Conservation (phyloP, 148 eudicot genomes). For the Cornus controversa region DNA sequence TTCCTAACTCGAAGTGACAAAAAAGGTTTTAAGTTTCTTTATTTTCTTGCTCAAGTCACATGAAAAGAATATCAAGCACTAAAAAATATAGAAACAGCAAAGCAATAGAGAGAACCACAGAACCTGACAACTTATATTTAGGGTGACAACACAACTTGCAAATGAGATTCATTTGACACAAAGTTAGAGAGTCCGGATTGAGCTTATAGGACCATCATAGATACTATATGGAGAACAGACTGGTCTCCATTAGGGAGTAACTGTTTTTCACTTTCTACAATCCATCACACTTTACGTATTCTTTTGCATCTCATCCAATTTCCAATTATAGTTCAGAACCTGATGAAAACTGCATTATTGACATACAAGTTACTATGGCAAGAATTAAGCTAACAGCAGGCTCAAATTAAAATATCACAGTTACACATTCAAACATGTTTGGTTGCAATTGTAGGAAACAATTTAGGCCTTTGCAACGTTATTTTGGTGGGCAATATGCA, state of each 20-base stretch:
- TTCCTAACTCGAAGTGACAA: too few relatives aligned
- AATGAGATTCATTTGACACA: too few relatives aligned
- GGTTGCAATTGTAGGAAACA: background rate
- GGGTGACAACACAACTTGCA: too few relatives aligned
- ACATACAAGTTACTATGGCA: background rate
- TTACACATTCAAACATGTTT: background rate
- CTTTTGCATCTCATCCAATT: conserved; percentile 6
- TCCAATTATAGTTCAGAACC: conserved; percentile 12
- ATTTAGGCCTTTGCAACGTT: background rate
- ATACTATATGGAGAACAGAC: conserved; percentile 15
- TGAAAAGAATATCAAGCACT: too few relatives aligned
- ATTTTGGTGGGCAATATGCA: background rate
- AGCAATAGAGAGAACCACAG: too few relatives aligned
- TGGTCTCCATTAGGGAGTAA: conserved; percentile 26
- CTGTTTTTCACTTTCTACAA: conserved; percentile 19
- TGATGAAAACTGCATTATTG: conserved; percentile 21
- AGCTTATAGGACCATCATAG: too few relatives aligned
- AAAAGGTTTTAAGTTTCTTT: too few relatives aligned
- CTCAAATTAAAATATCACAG: background rate
- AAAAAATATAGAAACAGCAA: too few relatives aligned
- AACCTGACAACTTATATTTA: too few relatives aligned
- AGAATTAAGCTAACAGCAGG: background rate
- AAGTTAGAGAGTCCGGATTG: too few relatives aligned
- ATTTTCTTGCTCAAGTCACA: too few relatives aligned
- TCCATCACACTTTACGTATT: conserved; percentile 12